Percentiles rank a stretch among this genome's conserved stretches.
These are phyloP conservation scores for Musa balbisiana DNA, from an alignment of 202 grass and related monocot species.

Conservation along the genomic window DNA sequence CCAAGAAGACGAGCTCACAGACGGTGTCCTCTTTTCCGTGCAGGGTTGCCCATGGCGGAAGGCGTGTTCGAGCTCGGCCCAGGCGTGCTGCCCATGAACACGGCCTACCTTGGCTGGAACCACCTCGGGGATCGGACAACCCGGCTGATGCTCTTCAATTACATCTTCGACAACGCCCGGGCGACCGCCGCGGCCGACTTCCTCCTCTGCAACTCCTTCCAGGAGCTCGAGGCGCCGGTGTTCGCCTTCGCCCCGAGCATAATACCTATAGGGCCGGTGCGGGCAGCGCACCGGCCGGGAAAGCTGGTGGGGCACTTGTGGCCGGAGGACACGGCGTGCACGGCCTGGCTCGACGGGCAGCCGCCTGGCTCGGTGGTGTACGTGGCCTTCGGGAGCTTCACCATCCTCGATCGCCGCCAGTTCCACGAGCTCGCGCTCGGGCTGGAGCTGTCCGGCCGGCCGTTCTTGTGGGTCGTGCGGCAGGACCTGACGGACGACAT, in stretches of 20 bases:
- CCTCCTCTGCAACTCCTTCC: conserved; percentile 54
- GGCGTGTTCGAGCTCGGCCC: conserved; percentile 31
- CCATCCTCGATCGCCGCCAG: conserved; percentile 31
- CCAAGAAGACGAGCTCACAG: background rate
- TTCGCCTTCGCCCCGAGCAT: background rate
- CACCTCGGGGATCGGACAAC: conserved; percentile 19
- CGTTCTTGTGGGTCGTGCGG: conserved; percentile 46
- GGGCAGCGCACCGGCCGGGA: background rate
- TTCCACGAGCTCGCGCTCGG: conserved; percentile 43
- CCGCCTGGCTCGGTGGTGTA: conserved; percentile 27
- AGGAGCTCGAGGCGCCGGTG: background rate
- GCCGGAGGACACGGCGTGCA: conserved; percentile 22
- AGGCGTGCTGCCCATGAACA: conserved; percentile 27
- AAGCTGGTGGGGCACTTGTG: conserved; percentile 5
- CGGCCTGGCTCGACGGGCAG: conserved; percentile 37
- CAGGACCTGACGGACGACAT: conserved; percentile 19
- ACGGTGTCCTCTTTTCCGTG: background rate
- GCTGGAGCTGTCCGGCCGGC: conserved; percentile 25
- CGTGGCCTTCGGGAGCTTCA: conserved; percentile 44
- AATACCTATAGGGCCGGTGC: background rate
- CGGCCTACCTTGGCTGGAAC: conserved; percentile 34
- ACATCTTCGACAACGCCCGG: conserved; percentile 1
- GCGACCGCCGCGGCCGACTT: conserved; percentile 14
- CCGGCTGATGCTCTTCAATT: conserved; percentile 26
- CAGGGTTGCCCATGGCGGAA: conserved; percentile 38